Evolutionary conservation across 371 early-diverging fungal genomes (phyloP).

Genomic region (Capillidium rhysosporum): DNA sequence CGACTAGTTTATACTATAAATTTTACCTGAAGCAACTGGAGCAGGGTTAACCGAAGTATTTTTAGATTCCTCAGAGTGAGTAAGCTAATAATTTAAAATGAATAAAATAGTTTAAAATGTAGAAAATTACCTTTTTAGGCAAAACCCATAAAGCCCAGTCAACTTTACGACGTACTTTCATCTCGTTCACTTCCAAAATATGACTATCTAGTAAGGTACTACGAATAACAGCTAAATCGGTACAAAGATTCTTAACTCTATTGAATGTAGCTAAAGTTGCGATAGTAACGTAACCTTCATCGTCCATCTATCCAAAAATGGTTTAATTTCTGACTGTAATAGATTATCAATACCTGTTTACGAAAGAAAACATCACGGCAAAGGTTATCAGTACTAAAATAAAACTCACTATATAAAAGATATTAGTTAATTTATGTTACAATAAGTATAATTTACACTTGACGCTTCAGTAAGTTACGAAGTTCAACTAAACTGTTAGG

Average conservation of each 20-base stretch:
- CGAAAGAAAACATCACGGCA: slow-evolving; percentile 87
- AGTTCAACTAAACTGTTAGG: neutral
- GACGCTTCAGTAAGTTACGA: neutral
- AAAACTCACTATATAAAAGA: slow-evolving; percentile 39
- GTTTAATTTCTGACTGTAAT: neutral
- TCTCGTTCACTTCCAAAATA: slow-evolving; percentile 29
- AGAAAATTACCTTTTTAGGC: slow-evolving; percentile 16
- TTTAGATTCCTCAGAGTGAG: neutral
- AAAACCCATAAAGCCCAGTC: slow-evolving; percentile 68
- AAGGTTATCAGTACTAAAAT: slow-evolving; percentile 87
- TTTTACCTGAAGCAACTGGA: neutral
- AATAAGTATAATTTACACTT: neutral
- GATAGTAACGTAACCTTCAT: slow-evolving; percentile 53
- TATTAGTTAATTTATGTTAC: neutral
- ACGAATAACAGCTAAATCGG: slow-evolving; percentile 33
- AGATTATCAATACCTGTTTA: slow-evolving; percentile 19
- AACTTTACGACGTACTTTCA: slow-evolving; percentile 38
- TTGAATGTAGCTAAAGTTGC: slow-evolving; percentile 62
- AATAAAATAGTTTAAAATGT: neutral
- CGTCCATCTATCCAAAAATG: slow-evolving; percentile 40
- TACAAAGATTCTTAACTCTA: slow-evolving; percentile 53
- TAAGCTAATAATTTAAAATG: neutral
- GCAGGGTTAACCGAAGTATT: neutral
- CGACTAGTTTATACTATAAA: too few relatives aligned
- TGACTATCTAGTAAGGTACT: slow-evolving; percentile 33